Base-by-base conservation (phyloP, 1,284 basidiomycete species). In the Malassezia cuniculi region DNA sequence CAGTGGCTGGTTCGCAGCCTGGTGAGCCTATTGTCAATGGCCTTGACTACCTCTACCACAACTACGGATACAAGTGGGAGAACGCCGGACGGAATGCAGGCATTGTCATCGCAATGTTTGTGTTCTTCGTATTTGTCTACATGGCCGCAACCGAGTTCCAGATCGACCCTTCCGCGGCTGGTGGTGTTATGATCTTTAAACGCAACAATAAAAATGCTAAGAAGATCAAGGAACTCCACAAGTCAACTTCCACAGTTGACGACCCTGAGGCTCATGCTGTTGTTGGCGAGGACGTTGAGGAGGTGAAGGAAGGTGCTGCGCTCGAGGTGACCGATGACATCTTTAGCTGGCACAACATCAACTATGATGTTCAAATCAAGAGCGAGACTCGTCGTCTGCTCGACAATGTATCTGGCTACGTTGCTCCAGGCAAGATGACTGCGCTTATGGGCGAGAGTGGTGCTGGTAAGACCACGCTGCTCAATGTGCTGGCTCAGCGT, bases 401-500 rank as follows among this genome's bases (percentile, higher is more conserved):
- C 42, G 75, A 85, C 55, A 75, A 84, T 22, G 76, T 90, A 6
- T 80, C 78, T 39, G 86, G 86, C 0, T 89, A 76, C 66, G 84
- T 85, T 27, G 76, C 76, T 15, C 83, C 82, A 7, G 75, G 75
- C 5, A 83, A 79, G 55, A 70, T 89, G 40, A 85, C 85, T 72
- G 54, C 76, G 40, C 54, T 63, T n/a, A 77, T 77, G 71, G 75
- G 84, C 18, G 80, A 81, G 41, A 82, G 80, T 11, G 86, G 85
- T 28, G 75, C 75, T 10, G 75, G 74, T 36, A 74, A 73, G 54
- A 69, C 59, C 16, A 65, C 67, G 1, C 69, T 86, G 1, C 71
- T 89, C 34, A 85, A 90, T 61, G 83, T 82, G 1, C 71, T 90
- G 5, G 84, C 85, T 0, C 75, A 81, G 45, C 78, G 85, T 11